Evolutionary conservation across 2,329 filamentous ascomycete species (phyloP), one percentile per base, ranked within the genome.

Genomic region (Celoporthe dispersa): DNA sequence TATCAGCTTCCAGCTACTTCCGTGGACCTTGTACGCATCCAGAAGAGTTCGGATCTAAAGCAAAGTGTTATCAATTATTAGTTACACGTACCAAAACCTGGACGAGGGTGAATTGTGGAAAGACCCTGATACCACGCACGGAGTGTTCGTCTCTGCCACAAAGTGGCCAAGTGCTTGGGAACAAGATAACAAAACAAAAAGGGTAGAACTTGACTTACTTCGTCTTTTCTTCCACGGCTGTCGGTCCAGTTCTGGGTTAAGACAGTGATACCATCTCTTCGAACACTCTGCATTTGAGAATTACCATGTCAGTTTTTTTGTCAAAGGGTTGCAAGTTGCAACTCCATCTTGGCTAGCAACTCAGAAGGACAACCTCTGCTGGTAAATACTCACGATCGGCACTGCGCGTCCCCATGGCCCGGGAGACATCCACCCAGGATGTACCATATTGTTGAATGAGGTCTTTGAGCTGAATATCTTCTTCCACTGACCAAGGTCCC

Each of bases 231-330:
- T 48, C 62, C 62, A 64, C 28, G 62, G 62, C 19, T 64, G 62
- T 41, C 62, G 39, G 28, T 64, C 62, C 8, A 64, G 41, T 33
- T 64, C 62, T 33, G 62, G 62, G 16, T 64, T 64, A 22, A 64
- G 62, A 33, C 62, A 64, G 62, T 64, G 62, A 33, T 64, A 64
- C 62, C 62, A 64, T 64, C 62, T 64, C 25, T 64, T 64, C 25
- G 62, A 64, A 33, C 62, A 64, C 22, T 64, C 62, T 64, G 28
- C 8, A 3, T 16, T 35, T 37, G 33, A 51, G 7, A 14, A 8
- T 8, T 0, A 14, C 5, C 37, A 51, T 12, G 25, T 64, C 39
- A 64, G 28, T 31, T 44, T 22, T 11, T 11, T n/a, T 19, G 37
- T 64, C 25, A 16, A 41, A 22, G 5, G 7, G 25, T 19, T 19